These are phyloP conservation scores for Zostera marina DNA, from an alignment of 116 monocot genomes.

Conservation along the genomic window DNA sequence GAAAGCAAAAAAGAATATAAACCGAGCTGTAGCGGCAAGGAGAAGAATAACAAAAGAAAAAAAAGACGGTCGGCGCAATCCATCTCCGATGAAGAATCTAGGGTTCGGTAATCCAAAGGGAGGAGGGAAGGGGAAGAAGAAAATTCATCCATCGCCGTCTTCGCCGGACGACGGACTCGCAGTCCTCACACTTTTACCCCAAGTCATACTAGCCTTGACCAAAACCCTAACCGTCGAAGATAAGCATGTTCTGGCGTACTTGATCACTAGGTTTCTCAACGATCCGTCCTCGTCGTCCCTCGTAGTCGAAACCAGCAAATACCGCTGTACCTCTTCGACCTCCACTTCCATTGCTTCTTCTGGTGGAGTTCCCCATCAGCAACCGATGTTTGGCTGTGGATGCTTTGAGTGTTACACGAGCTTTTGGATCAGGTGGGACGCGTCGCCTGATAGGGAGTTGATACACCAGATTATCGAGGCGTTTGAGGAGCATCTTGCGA, in stretches of 20 bases:
- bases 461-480: slow-evolving; percentile 51
- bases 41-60: too few relatives aligned
- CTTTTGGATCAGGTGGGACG: slow-evolving; percentile 78
- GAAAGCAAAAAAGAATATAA: too few relatives aligned
- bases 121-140: background rate
- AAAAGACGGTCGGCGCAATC: too few relatives aligned
- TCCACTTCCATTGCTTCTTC: background rate
- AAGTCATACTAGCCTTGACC: slow-evolving; percentile 33
- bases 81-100: too few relatives aligned
- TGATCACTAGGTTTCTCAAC: slow-evolving; percentile 43
- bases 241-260: slow-evolving; percentile 65
- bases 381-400: slow-evolving; percentile 37
- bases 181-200: slow-evolving; percentile 41
- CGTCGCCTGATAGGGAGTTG: slow-evolving; percentile 46
- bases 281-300: slow-evolving; percentile 5
- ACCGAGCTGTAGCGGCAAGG: too few relatives aligned
- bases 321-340: background rate
- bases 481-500: background rate
- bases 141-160: slow-evolving; percentile 35
- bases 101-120: too few relatives aligned
- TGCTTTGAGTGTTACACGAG: slow-evolving; percentile 84
- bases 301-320: background rate
- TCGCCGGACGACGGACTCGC: slow-evolving; percentile 14
- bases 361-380: background rate
- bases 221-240: slow-evolving; percentile 41